Conservation (phyloP, 345 rosid genomes). For the Corymbia maculata region DNA sequence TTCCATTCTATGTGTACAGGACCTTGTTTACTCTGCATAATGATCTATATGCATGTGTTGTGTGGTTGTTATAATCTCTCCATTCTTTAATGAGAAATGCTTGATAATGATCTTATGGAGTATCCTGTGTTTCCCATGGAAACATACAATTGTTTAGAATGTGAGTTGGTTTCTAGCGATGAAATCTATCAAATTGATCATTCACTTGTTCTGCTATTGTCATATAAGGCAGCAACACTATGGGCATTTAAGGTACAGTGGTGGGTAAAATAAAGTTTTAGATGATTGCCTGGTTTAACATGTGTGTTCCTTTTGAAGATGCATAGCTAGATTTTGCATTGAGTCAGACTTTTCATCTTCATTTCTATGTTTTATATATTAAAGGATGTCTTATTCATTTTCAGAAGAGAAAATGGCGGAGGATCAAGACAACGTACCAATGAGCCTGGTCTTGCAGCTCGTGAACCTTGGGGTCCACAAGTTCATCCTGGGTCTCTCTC, state of each 20-base stretch:
- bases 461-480: constrained; percentile 31
- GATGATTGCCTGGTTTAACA: neutral
- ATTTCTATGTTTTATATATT: neutral
- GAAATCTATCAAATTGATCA: neutral
- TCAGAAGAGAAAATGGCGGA: constrained; percentile 28
- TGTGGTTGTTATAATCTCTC: neutral
- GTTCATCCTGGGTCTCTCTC: constrained; percentile 46
- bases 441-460: constrained; percentile 7
- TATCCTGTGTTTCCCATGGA: neutral
- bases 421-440: constrained; percentile 3
- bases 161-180: neutral
- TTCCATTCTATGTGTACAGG: neutral
- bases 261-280: neutral
- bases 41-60: neutral
- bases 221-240: neutral
- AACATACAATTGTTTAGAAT: neutral
- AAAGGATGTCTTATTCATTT: neutral
- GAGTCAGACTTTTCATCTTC: neutral
- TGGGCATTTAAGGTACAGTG: neutral
- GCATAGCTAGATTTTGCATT: neutral
- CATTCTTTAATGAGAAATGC: neutral
- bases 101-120: neutral
- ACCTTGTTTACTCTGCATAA: neutral
- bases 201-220: neutral
- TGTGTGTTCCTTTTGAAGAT: neutral